Base-by-base conservation (phyloP, 2,329 filamentous ascomycete genomes). In the Onygenales sp. region DNA sequence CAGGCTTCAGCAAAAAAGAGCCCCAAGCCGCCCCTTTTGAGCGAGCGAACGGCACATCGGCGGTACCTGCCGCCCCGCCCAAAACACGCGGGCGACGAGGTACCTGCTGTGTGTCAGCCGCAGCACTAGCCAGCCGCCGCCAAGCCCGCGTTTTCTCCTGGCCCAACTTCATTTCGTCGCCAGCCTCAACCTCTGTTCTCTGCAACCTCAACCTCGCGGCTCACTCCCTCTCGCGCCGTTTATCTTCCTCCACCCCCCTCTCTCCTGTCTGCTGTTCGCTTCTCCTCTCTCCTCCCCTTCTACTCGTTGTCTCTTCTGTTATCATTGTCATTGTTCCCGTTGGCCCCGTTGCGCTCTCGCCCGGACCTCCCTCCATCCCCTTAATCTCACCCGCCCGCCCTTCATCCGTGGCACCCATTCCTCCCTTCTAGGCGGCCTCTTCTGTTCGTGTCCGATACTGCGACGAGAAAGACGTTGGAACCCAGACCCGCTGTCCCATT, bases 241-340 rank as follows among this genome's bases (percentile, higher is more conserved):
- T 52, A 44, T 52, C 48, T 42, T 48, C 52, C 54, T 55, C 37
- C 51, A 49, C 46, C n/a, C 49, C 49, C 39, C 49, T 49, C 49
- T 56, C 42, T 33, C 27, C 42, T 54, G 31, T 47, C 39, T 34
- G 7, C 43, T 48, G 14, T 32, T 51, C 14, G 17, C 45, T 21
- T 52, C 52, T 54, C 44, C 27, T 32, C 50, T 17, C 42, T 40
- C 31, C 33, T 42, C 39, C 47, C 39, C 34, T 39, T 50, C 37
- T 13, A 33, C 51, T 50, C 40, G 21, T 40, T 45, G 27, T 49
- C 50, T 32, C 40, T 3, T 1, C 44, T 9, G 8, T 27, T 14
- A 2, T 8, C 17, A 14, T 43, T 27, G 42, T 43, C 10, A 17
- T 44, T 14, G 9, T 44, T 27, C 21, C 42, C 42, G 9, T 10